These are phyloP conservation scores for Clitoria ternatea DNA, from an alignment of 306 rosid species.

Conservation along the genomic window DNA sequence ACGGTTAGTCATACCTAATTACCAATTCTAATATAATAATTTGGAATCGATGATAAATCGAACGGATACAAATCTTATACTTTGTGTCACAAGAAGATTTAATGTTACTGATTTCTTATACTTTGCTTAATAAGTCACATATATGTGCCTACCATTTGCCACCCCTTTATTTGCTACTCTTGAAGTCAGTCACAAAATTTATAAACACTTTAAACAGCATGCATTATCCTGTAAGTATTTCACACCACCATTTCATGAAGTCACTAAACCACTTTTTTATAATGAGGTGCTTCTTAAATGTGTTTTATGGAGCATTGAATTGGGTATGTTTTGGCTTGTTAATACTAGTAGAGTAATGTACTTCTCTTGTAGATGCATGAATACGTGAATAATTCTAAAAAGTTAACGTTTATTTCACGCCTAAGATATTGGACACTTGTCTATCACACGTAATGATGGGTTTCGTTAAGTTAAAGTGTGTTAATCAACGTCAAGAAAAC, in stretches of 20 bases:
- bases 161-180: neutral
- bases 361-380: neutral
- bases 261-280: neutral
- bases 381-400: neutral
- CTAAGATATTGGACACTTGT: conserved; percentile 17
- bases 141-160: neutral
- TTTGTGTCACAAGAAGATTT: too few relatives aligned
- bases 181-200: conserved; percentile 36
- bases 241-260: conserved; percentile 31
- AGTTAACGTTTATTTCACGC: conserved; percentile 22
- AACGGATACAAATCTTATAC: too few relatives aligned
- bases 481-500: conserved; percentile 11
- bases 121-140: neutral
- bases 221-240: conserved; percentile 19
- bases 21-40: too few relatives aligned
- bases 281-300: neutral
- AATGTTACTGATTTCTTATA: too few relatives aligned
- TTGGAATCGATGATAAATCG: too few relatives aligned
- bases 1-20: too few relatives aligned
- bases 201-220: neutral
- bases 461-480: conserved; percentile 22
- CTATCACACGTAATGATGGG: conserved; percentile 6
- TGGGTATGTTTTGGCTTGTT: neutral
- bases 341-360: neutral
- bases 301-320: neutral